Percentiles rank a stretch among this genome's conserved stretches.
phyloP scores from a whole-genome alignment of 2,329 filamentous ascomycete genomes.

The Ascochyta clinopodiicola region DNA sequence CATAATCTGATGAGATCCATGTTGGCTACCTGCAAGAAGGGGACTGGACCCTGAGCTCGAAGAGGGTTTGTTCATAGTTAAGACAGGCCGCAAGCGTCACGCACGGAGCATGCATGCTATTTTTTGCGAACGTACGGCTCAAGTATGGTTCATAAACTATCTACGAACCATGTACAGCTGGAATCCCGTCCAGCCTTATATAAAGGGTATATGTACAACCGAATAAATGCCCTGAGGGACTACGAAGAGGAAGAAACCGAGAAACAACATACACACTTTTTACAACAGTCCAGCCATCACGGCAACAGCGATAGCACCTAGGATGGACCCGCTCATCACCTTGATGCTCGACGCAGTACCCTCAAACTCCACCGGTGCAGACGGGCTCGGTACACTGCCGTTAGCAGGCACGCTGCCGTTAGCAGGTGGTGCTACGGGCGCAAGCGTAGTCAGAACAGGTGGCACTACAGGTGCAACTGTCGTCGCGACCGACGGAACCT shows the following conservation, averaged over 20 bases:
- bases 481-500: constrained; percentile 9
- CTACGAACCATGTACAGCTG: constrained; percentile 14
- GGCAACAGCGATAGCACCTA: constrained; percentile 29
- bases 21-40: neutral
- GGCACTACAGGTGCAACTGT: constrained; percentile 17
- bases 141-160: constrained; percentile 17
- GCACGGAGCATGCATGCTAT: neutral
- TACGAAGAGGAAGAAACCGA: constrained; percentile 15
- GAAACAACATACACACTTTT: neutral
- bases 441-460: constrained; percentile 20
- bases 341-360: constrained; percentile 32
- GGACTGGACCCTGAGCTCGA: neutral
- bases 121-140: neutral
- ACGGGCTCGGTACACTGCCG: constrained; percentile 26
- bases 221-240: constrained; percentile 10
- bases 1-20: neutral
- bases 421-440: constrained; percentile 28
- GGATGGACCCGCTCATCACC: constrained; percentile 23
- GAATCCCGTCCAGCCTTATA: constrained; percentile 10
- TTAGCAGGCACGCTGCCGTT: constrained; percentile 35
- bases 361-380: constrained; percentile 27
- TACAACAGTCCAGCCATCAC: constrained; percentile 33
- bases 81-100: constrained; percentile 2
- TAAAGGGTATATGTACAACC: constrained; percentile 25
- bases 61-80: neutral